A percentile compares a stretch with the other conserved stretches of the same genome.
Conservation (phyloP, 2,329 filamentous ascomycete genomes). For the Plenodomus biglobosus region DNA sequence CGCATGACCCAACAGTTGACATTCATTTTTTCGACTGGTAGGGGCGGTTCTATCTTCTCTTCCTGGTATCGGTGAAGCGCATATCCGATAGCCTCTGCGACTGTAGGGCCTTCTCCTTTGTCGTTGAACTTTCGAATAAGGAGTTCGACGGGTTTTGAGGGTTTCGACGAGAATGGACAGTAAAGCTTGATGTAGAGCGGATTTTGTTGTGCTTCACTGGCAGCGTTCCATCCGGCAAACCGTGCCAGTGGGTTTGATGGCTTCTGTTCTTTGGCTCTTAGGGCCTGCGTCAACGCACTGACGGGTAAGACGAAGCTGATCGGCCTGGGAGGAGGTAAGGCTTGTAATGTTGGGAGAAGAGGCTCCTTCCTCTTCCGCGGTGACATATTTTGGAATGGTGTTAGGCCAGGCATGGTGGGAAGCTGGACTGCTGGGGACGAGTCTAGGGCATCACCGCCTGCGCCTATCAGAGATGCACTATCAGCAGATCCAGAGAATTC, state of each 20-base stretch:
- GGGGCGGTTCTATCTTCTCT: constrained; percentile 69
- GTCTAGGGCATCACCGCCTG: constrained; percentile 61
- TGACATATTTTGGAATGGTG: constrained; percentile 53
- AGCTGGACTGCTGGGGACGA: constrained; percentile 53
- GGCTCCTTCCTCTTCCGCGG: constrained; percentile 62
- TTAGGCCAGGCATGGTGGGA: constrained; percentile 47
- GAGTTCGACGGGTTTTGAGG: constrained; percentile 69
- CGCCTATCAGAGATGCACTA: constrained; percentile 70
- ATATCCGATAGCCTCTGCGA: constrained; percentile 79
- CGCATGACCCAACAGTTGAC: constrained; percentile 81
- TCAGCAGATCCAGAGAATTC: constrained; percentile 53
- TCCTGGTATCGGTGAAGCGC: constrained; percentile 77
- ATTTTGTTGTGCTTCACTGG: constrained; percentile 67
- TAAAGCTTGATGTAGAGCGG: constrained; percentile 78
- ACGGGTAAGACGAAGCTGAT: constrained; percentile 70
- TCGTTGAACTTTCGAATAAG: constrained; percentile 70
- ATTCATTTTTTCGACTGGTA: constrained; percentile 67
- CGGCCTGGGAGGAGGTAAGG: constrained; percentile 70
- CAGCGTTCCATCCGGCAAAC: constrained; percentile 74
- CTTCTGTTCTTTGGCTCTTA: constrained; percentile 72
- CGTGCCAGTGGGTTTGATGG: constrained; percentile 71
- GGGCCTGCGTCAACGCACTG: constrained; percentile 69
- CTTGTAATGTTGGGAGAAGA: constrained; percentile 56
- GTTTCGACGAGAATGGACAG: constrained; percentile 67
- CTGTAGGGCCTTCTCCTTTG: constrained; percentile 68